Percentiles rank a stretch among this genome's conserved stretches.
phyloP scores from a whole-genome alignment of 2,329 filamentous ascomycete genomes.

The Alternaria sp. region DNA sequence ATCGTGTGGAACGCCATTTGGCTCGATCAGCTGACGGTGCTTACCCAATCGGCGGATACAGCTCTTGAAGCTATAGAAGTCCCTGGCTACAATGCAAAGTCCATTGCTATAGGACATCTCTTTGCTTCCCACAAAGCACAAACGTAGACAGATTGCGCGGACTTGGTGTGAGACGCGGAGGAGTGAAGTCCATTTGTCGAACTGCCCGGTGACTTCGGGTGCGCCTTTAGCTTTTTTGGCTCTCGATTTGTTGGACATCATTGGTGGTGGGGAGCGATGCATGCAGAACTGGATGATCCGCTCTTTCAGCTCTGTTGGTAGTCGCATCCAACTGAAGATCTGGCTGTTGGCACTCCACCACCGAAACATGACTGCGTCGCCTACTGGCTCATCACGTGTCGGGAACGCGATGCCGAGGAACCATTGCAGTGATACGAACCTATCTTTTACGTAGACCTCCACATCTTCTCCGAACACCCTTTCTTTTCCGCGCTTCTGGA shows the following conservation, averaged over 20 bases:
- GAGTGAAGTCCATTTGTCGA: constrained; percentile 27
- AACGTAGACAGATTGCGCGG: constrained; percentile 27
- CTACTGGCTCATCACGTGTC: neutral
- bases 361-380: constrained; percentile 7
- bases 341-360: constrained; percentile 38
- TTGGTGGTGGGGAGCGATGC: neutral
- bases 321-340: constrained; percentile 33
- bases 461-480: neutral
- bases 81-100: constrained; percentile 13
- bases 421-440: constrained; percentile 5
- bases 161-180: constrained; percentile 36
- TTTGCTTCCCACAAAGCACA: constrained; percentile 31
- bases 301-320: constrained; percentile 41
- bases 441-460: neutral
- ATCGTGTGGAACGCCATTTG: constrained; percentile 17
- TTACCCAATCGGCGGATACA: constrained; percentile 23
- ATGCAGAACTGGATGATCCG: constrained; percentile 32
- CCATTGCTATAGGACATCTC: constrained; percentile 5
- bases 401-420: constrained; percentile 22
- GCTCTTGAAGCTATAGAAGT: neutral
- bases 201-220: constrained; percentile 26
- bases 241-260: neutral
- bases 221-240: neutral
- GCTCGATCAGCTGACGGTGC: constrained; percentile 23
- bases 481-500: neutral